phyloP scores from a whole-genome alignment of 2,329 filamentous ascomycete genomes.

The Westerdykella aurantiaca region DNA sequence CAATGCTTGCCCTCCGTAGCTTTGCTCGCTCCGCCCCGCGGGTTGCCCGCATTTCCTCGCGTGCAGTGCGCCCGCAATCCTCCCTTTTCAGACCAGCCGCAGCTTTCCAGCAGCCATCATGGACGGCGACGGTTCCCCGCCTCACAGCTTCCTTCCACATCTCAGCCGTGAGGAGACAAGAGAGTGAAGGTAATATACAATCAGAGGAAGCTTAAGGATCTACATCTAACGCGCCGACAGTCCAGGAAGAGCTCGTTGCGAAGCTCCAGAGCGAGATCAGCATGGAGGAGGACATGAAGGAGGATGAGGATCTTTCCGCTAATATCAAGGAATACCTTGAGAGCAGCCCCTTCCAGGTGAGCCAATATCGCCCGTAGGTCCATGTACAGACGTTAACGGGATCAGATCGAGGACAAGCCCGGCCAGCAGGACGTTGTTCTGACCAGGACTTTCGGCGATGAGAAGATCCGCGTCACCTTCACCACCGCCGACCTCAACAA shows the following conservation, averaged over 20 bases:
- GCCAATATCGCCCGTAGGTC: constrained; percentile 1
- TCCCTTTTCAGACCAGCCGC: constrained; percentile 31
- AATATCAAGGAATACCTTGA: constrained; percentile 84
- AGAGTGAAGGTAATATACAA: constrained; percentile 17
- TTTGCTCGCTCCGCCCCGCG: constrained; percentile 44
- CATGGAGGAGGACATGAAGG: constrained; percentile 74
- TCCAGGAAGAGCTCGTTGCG: constrained; percentile 70
- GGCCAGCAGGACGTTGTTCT: constrained; percentile 86
- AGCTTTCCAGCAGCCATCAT: constrained; percentile 30
- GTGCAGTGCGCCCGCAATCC: constrained; percentile 33
- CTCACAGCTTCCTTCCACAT: constrained; percentile 41
- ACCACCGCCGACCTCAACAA: constrained; percentile 74
- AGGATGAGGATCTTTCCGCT: constrained; percentile 63
- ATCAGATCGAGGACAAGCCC: constrained; percentile 62
- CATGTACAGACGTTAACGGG: neutral
- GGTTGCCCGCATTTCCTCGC: constrained; percentile 37
- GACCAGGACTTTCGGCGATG: constrained; percentile 75
- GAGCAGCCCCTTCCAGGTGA: constrained; percentile 74
- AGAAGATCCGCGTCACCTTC: constrained; percentile 84
- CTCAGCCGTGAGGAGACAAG: constrained; percentile 35
- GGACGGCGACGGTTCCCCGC: constrained; percentile 24
- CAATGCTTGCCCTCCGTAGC: constrained; percentile 43
- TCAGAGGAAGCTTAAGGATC: neutral
- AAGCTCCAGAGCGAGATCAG: constrained; percentile 61
- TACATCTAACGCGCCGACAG: constrained; percentile 15